Evolutionary conservation across 2,329 filamentous ascomycete species (phyloP).

Genomic region (Periconia macrospinosa): DNA sequence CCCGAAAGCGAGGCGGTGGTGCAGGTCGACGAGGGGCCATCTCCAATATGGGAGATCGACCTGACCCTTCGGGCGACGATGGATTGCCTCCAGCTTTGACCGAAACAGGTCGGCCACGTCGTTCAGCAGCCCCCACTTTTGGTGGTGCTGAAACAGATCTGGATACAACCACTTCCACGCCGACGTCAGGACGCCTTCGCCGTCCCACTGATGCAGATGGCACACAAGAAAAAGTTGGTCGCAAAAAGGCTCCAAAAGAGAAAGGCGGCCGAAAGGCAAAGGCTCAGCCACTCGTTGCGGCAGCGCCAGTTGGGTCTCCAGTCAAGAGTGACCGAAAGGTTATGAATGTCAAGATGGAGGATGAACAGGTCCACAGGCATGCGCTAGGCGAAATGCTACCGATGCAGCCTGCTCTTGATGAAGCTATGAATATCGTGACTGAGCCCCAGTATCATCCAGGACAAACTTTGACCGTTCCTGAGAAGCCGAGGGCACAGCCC

Average conservation of each 20-base stretch:
- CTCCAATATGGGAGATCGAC: conserved; percentile 47
- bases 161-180: conserved; percentile 50
- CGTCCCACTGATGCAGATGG: conserved; percentile 36
- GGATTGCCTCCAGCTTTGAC: conserved; percentile 45
- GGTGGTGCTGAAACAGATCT: conserved; percentile 65
- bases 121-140: conserved; percentile 69
- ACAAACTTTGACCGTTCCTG: conserved; percentile 32
- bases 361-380: conserved; percentile 29
- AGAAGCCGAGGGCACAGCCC: conserved; percentile 34
- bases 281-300: conserved; percentile 44
- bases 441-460: conserved; percentile 25
- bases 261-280: conserved; percentile 46
- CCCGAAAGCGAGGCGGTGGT: conserved; percentile 32
- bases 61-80: conserved; percentile 45
- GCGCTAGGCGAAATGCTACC: conserved; percentile 31
- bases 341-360: conserved; percentile 37
- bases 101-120: conserved; percentile 53
- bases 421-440: conserved; percentile 24
- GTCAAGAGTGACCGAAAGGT: conserved; percentile 36
- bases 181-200: conserved; percentile 38
- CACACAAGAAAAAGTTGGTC: conserved; percentile 40
- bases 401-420: conserved; percentile 23
- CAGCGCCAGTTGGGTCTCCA: conserved; percentile 39
- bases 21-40: conserved; percentile 61
- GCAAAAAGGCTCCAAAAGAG: conserved; percentile 44